Percentiles rank a stretch among this genome's conserved stretches.
These are phyloP conservation scores for Dothistroma septosporum DNA, from an alignment of 2,329 filamentous ascomycete species.

Conservation along the genomic window DNA sequence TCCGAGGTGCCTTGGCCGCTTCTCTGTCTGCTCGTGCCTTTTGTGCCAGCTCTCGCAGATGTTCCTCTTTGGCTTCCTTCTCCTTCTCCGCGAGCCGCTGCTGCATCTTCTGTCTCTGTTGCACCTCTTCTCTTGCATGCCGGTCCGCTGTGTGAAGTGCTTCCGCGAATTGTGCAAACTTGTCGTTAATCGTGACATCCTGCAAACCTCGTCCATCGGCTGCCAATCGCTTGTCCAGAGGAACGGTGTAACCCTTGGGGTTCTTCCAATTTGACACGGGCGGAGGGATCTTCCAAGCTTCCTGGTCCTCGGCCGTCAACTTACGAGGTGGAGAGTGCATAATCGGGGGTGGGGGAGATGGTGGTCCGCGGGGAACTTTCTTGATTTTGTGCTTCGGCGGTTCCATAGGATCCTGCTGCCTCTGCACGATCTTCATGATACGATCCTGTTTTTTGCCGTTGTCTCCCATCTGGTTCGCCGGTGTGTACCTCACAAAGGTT, in stretches of 20 bases:
- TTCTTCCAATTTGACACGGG: constrained; percentile 99
- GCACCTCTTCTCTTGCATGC: constrained; percentile 91
- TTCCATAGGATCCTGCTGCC: constrained; percentile 91
- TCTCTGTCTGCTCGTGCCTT: constrained; percentile 75
- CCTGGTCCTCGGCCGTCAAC: constrained; percentile 92
- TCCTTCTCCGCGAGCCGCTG: constrained; percentile 95
- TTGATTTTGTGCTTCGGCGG: constrained; percentile 99
- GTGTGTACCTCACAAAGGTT: constrained; percentile 93
- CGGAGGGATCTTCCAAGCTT: constrained; percentile 88
- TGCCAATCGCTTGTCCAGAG: constrained; percentile 89
- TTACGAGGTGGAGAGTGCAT: constrained; percentile 95
- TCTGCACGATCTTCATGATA: constrained; percentile 97
- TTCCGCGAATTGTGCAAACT: constrained; percentile 94
- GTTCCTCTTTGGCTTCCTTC: constrained; percentile 89
- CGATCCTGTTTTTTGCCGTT: constrained; percentile 80
- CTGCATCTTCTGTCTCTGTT: constrained; percentile 89
- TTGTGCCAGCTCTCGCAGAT: constrained; percentile 79
- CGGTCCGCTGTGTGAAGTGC: constrained; percentile 90
- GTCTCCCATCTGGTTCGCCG: constrained; percentile 94
- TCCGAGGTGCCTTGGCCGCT: constrained; percentile 46
- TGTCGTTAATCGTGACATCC: constrained; percentile 95
- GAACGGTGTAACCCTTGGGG: constrained; percentile 94
- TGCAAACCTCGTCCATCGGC: constrained; percentile 88
- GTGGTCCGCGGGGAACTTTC: constrained; percentile 90
- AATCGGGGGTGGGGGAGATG: constrained; percentile 85